phyloP scores from a whole-genome alignment of 2,329 filamentous ascomycete genomes.

The Madurella fahalii region DNA sequence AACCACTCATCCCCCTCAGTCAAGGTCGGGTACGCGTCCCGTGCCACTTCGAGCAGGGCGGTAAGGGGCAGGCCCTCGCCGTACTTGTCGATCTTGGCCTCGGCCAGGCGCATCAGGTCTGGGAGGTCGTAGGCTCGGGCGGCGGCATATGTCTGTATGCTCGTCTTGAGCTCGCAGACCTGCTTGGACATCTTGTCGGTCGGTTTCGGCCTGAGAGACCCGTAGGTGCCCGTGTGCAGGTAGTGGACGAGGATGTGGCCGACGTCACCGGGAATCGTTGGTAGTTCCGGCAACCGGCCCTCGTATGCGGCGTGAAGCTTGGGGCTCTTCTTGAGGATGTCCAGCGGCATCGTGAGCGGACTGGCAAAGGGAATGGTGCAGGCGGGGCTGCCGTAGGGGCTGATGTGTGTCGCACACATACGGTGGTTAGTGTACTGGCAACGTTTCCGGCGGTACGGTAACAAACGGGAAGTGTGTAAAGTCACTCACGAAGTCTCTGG shows the following conservation, averaged over 20 bases:
- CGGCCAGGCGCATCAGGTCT: constrained; percentile 24
- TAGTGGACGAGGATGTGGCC: constrained; percentile 27
- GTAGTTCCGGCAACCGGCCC: constrained; percentile 22
- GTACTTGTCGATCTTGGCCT: constrained; percentile 24
- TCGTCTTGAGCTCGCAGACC: constrained; percentile 25
- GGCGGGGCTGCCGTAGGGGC: constrained; percentile 25
- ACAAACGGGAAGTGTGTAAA: neutral
- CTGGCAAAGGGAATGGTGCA: constrained; percentile 27
- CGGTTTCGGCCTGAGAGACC: constrained; percentile 24
- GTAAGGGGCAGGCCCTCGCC: constrained; percentile 24
- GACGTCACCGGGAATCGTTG: constrained; percentile 22
- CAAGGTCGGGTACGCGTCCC: constrained; percentile 25
- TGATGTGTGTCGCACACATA: neutral
- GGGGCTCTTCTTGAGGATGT: constrained; percentile 26
- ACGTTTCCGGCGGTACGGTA: neutral
- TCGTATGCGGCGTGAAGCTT: constrained; percentile 26
- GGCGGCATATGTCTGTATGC: constrained; percentile 25
- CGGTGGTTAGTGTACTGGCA: constrained; percentile 7
- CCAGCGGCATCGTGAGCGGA: constrained; percentile 24
- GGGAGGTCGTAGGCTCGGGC: constrained; percentile 25
- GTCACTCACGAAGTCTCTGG: constrained; percentile 24
- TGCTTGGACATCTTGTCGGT: constrained; percentile 20
- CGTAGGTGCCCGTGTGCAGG: constrained; percentile 27
- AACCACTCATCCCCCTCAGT: constrained; percentile 26
- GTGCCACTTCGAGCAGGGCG: constrained; percentile 24